A percentile compares a stretch with the other conserved stretches of the same genome.
phyloP scores from a whole-genome alignment of 2,329 filamentous ascomycete species.

The Zalaria obscura region DNA sequence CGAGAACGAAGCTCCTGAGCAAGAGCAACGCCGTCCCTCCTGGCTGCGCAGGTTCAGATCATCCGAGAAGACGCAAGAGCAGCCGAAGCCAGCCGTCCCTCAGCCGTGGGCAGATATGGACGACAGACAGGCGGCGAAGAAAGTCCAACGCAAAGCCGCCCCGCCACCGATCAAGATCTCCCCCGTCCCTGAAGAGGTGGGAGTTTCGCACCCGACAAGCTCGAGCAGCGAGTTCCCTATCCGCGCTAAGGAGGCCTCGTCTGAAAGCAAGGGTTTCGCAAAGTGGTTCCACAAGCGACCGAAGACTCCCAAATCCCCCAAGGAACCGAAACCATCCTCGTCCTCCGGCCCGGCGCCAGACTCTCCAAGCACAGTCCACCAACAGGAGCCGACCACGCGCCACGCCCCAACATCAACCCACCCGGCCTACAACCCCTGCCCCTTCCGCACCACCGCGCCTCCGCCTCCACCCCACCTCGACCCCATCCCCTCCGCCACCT shows the following conservation, averaged over 20 bases:
- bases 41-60: conserved; percentile 24
- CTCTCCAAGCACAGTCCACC: no score
- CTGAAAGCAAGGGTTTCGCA: conserved; percentile 27
- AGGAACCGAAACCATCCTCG: not conserved
- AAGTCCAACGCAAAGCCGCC: conserved; percentile 14
- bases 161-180: conserved; percentile 9
- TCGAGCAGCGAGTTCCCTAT: conserved; percentile 30
- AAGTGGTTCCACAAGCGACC: conserved; percentile 35
- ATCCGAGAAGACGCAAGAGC: not conserved
- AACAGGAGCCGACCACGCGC: no score
- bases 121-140: conserved; percentile 6
- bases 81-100: not conserved
- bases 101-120: conserved; percentile 4
- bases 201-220: conserved; percentile 9
- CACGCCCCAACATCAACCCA: not conserved
- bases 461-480: not conserved
- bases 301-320: not conserved
- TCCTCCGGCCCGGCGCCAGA: no score
- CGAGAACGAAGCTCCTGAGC: conserved; percentile 1
- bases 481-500: not conserved
- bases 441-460: not conserved
- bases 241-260: conserved; percentile 11
- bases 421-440: not conserved
- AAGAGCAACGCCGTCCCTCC: conserved; percentile 27
- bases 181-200: not conserved